phyloP scores from a whole-genome alignment of 306 rosid genomes.

The Cucumis sativus region DNA sequence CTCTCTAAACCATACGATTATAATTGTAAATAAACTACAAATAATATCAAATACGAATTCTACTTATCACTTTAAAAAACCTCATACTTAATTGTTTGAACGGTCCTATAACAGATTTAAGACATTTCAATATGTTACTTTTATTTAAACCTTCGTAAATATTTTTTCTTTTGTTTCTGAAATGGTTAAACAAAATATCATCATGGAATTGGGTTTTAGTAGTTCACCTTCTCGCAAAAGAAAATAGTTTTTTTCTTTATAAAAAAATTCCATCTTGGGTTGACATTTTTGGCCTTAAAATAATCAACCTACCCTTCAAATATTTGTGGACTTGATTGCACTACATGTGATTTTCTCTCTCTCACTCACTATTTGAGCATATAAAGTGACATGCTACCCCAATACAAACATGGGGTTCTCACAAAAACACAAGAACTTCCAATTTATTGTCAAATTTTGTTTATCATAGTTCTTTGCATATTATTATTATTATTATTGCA shows the following conservation, averaged over 20 bases:
- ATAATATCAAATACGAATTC: too few relatives aligned
- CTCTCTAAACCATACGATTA: too few relatives aligned
- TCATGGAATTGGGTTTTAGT: neutral
- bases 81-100: too few relatives aligned
- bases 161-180: too few relatives aligned
- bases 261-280: neutral
- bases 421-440: constrained; percentile 1
- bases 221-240: neutral
- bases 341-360: constrained; percentile 5
- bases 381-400: neutral
- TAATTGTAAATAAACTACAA: too few relatives aligned
- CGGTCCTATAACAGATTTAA: too few relatives aligned
- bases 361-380: neutral
- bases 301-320: neutral
- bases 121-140: too few relatives aligned
- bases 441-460: neutral
- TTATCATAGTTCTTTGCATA: neutral
- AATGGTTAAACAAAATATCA: neutral
- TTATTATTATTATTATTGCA: neutral
- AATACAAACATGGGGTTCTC: neutral
- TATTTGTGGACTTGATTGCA: neutral
- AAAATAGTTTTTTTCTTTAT: neutral
- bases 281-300: neutral
- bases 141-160: too few relatives aligned
- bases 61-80: too few relatives aligned